A percentile compares a stretch with the other conserved stretches of the same genome.
These are phyloP conservation scores for Adenanthera pavonina DNA, from an alignment of 306 rosid genomes.

Conservation along the genomic window DNA sequence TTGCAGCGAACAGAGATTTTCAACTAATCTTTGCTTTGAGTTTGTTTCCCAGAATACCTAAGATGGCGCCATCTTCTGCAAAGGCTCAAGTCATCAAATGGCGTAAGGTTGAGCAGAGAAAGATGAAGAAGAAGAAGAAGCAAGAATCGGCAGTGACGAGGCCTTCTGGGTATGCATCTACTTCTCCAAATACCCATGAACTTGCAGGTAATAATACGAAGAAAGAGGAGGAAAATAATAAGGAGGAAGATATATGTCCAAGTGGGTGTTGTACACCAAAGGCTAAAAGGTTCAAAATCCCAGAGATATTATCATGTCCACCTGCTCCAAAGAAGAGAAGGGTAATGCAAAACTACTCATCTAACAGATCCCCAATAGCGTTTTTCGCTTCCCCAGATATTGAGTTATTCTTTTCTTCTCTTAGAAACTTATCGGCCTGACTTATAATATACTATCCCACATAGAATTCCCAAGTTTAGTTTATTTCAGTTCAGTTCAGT, in stretches of 20 bases:
- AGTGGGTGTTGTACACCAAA: conserved; percentile 61
- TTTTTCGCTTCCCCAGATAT: conserved; percentile 65
- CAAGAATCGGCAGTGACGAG: background rate
- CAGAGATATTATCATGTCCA: conserved; percentile 55
- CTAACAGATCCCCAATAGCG: conserved; percentile 47
- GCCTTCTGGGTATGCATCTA: conserved; percentile 3
- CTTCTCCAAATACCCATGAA: conserved; percentile 33
- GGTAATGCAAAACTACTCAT: conserved; percentile 38
- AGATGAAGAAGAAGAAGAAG: conserved; percentile 33
- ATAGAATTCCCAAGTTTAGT: conserved; percentile 26
- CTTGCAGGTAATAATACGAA: background rate
- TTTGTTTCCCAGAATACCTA: background rate
- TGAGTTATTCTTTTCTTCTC: conserved; percentile 55
- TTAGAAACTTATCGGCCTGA: conserved; percentile 37
- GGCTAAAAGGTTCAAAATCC: conserved; percentile 57
- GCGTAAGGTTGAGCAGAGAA: conserved; percentile 29
- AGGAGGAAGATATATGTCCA: background rate
- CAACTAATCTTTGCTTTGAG: conserved; percentile 27
- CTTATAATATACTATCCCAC: background rate
- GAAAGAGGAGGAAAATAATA: background rate
- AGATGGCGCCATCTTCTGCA: conserved; percentile 49
- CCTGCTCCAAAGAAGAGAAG: conserved; percentile 70
- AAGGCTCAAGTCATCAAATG: conserved; percentile 30
- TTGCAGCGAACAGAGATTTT: conserved; percentile 18
- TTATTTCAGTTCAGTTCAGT: background rate